These are phyloP conservation scores for Aphanomyces astaci DNA, from an alignment of 352 stramenopile species.

Conservation along the genomic window DNA sequence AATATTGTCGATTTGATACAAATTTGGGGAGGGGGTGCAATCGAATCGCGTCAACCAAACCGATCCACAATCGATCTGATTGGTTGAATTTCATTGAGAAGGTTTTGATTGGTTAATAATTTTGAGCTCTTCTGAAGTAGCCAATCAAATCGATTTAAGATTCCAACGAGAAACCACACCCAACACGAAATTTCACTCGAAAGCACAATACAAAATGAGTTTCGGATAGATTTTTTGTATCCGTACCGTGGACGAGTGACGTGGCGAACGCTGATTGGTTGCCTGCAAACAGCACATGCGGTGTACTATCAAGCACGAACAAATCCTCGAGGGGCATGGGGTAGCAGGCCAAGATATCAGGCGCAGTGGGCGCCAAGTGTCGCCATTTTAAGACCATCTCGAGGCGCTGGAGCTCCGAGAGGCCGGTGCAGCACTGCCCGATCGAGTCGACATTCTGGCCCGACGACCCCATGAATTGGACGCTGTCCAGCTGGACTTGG, in stretches of 20 bases:
- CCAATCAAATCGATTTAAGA: no score
- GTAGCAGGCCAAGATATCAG: slow-evolving; percentile 87
- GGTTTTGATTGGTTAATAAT: no score
- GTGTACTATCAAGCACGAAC: slow-evolving; percentile 83
- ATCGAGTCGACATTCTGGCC: slow-evolving; percentile 86
- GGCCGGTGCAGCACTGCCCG: slow-evolving; percentile 43
- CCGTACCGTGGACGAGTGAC: slow-evolving; percentile 54
- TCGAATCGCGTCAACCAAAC: no score
- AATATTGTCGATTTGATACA: no score
- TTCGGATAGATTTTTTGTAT: not conserved
- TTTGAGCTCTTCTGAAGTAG: no score
- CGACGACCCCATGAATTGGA: slow-evolving; percentile 76
- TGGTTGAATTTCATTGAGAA: no score
- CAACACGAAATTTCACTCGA: no score
- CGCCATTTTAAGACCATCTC: slow-evolving; percentile 81
- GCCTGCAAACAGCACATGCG: slow-evolving; percentile 90
- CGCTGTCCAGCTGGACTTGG: slow-evolving; percentile 50
- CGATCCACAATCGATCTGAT: no score
- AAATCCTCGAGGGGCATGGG: slow-evolving; percentile 86
- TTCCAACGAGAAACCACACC: no score
- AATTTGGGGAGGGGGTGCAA: no score
- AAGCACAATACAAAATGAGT: not conserved
- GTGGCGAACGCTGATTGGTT: slow-evolving; percentile 84
- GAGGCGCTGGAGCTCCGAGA: slow-evolving; percentile 41
- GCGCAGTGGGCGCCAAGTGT: slow-evolving; percentile 89